Percentiles rank a stretch among this genome's conserved stretches.
phyloP scores from a whole-genome alignment of 768 basidiomycete genomes.

The Coprinopsis marcescibilis region DNA sequence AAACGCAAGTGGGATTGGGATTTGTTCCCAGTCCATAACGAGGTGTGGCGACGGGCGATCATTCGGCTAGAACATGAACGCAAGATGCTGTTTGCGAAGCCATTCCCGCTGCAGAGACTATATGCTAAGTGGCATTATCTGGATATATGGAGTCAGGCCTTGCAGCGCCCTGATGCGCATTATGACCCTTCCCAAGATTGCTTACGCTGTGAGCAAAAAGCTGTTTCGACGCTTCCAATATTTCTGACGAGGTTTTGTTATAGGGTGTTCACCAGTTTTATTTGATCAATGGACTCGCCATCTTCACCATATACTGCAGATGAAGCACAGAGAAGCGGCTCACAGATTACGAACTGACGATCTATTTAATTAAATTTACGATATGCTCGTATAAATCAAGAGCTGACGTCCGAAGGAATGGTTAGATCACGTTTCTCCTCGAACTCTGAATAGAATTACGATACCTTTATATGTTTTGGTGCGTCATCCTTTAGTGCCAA shows the following conservation, averaged over 20 bases:
- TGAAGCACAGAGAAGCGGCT: conserved; percentile 1
- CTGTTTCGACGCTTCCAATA: background rate
- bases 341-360: background rate
- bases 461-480: too few species aligned
- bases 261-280: conserved; percentile 22
- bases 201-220: conserved; percentile 15
- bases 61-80: conserved; percentile 12
- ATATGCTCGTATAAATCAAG: background rate
- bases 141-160: conserved; percentile 16
- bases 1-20: conserved; percentile 16
- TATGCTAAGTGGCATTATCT: conserved; percentile 14
- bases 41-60: conserved; percentile 13
- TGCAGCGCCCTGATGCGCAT: conserved; percentile 18
- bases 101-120: background rate
- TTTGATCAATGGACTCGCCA: conserved; percentile 22
- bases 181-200: conserved; percentile 21
- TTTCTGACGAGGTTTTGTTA: background rate
- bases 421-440: too few species aligned
- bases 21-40: conserved; percentile 14
- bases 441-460: too few species aligned
- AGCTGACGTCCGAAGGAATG: too few species aligned
- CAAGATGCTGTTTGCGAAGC: background rate
- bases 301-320: conserved; percentile 18
- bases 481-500: too few species aligned
- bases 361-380: background rate